phyloP scores from a whole-genome alignment of 192 early-diverging fungal species.

The Phycomyces nitens region DNA sequence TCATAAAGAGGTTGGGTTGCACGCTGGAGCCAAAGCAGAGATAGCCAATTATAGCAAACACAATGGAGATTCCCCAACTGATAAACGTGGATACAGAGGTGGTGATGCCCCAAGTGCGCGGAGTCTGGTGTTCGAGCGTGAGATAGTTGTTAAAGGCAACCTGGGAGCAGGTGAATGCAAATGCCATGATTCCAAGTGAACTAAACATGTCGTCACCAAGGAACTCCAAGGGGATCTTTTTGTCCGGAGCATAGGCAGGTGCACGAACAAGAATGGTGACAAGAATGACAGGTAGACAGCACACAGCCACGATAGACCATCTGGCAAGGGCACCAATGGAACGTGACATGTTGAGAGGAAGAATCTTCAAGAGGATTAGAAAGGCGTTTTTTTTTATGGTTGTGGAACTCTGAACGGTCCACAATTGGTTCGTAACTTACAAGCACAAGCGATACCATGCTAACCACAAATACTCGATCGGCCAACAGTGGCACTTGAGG shows the following conservation, averaged over 20 bases:
- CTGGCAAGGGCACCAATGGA: slow-evolving; percentile 57
- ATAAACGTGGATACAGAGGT: slow-evolving; percentile 44
- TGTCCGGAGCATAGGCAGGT: slow-evolving; percentile 46
- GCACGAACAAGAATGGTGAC: slow-evolving; percentile 54
- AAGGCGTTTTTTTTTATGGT: slow-evolving; percentile 13
- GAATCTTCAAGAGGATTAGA: slow-evolving; percentile 32
- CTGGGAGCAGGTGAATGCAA: slow-evolving; percentile 65
- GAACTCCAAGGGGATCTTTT: slow-evolving; percentile 43
- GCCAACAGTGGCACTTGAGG: slow-evolving; percentile 25
- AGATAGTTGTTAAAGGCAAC: slow-evolving; percentile 59
- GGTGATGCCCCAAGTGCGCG: slow-evolving; percentile 46
- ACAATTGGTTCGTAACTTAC: slow-evolving; percentile 3
- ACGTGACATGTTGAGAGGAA: slow-evolving; percentile 60
- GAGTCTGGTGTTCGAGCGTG: slow-evolving; percentile 47
- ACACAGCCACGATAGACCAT: slow-evolving; percentile 56
- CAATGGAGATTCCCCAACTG: slow-evolving; percentile 51
- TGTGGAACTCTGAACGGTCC: too few relatives aligned
- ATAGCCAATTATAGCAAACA: slow-evolving; percentile 63
- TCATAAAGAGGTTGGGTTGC: slow-evolving; percentile 64
- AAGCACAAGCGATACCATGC: slow-evolving; percentile 23
- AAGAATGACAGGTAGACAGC: slow-evolving; percentile 62
- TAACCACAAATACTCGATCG: slow-evolving; percentile 33
- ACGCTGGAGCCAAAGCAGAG: slow-evolving; percentile 59
- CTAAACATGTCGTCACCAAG: slow-evolving; percentile 58
- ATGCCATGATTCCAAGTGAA: slow-evolving; percentile 66